phyloP scores from a whole-genome alignment of 1,284 basidiomycete species.

The Sanguinoderma infundibulare region DNA sequence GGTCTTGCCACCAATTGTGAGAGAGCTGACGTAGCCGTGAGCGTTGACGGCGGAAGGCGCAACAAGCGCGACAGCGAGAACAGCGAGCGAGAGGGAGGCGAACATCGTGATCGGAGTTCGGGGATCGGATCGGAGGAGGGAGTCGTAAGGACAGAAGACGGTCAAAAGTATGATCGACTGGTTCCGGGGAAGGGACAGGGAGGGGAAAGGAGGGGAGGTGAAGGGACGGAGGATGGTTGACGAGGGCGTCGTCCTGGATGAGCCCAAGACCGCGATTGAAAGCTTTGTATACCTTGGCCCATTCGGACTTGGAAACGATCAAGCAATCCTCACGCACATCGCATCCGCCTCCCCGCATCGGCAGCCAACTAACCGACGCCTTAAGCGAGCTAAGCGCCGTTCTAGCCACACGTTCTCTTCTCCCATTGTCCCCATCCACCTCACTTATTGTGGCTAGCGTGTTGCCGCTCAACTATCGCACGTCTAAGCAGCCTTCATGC shows the following conservation, averaged over 20 bases:
- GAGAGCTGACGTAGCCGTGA: constrained; percentile 32
- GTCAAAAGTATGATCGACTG: constrained; percentile 12
- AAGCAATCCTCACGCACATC: constrained; percentile 9
- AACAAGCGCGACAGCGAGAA: constrained; percentile 24
- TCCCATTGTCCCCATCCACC: neutral
- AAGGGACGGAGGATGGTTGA: constrained; percentile 15
- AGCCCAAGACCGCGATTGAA: constrained; percentile 2
- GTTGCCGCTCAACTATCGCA: neutral
- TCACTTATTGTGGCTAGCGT: neutral
- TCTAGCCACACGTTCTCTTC: neutral
- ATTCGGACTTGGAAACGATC: constrained; percentile 24
- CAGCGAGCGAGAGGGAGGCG: constrained; percentile 20
- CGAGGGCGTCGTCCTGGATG: constrained; percentile 21
- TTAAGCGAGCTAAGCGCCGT: neutral
- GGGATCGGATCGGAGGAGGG: constrained; percentile 18
- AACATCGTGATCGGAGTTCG: constrained; percentile 24
- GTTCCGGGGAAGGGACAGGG: constrained; percentile 16
- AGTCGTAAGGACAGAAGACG: constrained; percentile 22
- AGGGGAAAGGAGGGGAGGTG: constrained; percentile 15
- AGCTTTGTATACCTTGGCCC: constrained; percentile 16
- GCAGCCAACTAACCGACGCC: constrained; percentile 4
- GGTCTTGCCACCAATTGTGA: constrained; percentile 28
- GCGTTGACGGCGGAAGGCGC: constrained; percentile 27
- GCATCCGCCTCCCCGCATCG: constrained; percentile 5
- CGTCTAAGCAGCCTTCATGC: neutral